Evolutionary conservation across 306 rosid species (phyloP).

Genomic region (Amphicarpaea edgeworthii): DNA sequence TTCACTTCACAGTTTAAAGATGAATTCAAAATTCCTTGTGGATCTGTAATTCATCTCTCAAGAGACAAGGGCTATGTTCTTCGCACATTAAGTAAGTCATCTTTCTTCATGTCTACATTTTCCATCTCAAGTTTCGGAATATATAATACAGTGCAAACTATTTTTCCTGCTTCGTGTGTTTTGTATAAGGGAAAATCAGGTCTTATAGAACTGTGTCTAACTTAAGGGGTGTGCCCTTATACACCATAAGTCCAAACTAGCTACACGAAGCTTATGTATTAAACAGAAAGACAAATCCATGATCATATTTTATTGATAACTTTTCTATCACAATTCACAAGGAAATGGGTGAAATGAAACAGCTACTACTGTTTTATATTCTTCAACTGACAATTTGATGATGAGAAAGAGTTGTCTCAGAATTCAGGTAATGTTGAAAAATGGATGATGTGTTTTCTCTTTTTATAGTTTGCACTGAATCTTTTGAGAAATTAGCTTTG

Average conservation of each 20-base stretch:
- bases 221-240: not conserved
- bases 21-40: slow-evolving; percentile 85
- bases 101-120: slow-evolving; percentile 30
- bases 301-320: slow-evolving; percentile 5
- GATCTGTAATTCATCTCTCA: slow-evolving; percentile 78
- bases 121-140: slow-evolving; percentile 22
- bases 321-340: slow-evolving; percentile 11
- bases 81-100: slow-evolving; percentile 79
- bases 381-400: slow-evolving; percentile 24
- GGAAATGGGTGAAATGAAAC: slow-evolving; percentile 31
- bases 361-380: slow-evolving; percentile 17
- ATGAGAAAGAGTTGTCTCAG: not conserved
- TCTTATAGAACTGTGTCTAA: slow-evolving; percentile 19
- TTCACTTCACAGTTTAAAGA: slow-evolving; percentile 96
- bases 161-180: slow-evolving; percentile 23
- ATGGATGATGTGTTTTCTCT: slow-evolving; percentile 8
- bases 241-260: slow-evolving; percentile 24
- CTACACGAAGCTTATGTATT: not conserved
- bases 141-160: not conserved
- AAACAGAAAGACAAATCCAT: slow-evolving; percentile 5
- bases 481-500: not conserved
- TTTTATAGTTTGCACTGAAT: slow-evolving; percentile 1
- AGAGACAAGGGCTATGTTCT: slow-evolving; percentile 80
- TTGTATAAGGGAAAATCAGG: slow-evolving; percentile 1
- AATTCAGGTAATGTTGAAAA: slow-evolving; percentile 20